phyloP scores from a whole-genome alignment of 2,329 filamentous ascomycete genomes.

The Grosmannia clavigera region DNA sequence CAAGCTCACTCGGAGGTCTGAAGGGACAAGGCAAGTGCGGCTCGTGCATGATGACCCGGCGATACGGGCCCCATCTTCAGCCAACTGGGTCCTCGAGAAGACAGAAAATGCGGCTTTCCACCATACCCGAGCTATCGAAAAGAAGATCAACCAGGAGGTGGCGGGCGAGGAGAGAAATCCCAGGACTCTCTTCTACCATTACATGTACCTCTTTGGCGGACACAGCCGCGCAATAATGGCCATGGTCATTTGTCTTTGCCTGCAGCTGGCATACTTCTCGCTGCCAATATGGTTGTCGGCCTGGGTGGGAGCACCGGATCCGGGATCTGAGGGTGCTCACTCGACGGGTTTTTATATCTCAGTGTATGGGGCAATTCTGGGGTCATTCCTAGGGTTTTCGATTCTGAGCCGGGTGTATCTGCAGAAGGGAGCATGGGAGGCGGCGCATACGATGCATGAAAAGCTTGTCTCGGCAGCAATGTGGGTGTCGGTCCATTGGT shows the following conservation, averaged over 20 bases:
- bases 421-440: slow-evolving; percentile 37
- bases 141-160: slow-evolving; percentile 38
- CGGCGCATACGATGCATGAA: slow-evolving; percentile 38
- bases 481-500: slow-evolving; percentile 43
- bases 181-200: slow-evolving; percentile 26
- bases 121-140: not conserved
- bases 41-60: not conserved
- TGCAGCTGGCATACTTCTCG: slow-evolving; percentile 28
- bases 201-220: slow-evolving; percentile 38
- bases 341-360: slow-evolving; percentile 36
- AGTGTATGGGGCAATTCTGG: slow-evolving; percentile 35
- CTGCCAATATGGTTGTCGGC: slow-evolving; percentile 30
- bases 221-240: slow-evolving; percentile 28
- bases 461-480: slow-evolving; percentile 40
- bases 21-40: not conserved
- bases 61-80: not conserved
- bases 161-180: slow-evolving; percentile 18
- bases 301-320: slow-evolving; percentile 38
- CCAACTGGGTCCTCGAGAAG: not conserved
- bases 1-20: not conserved
- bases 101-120: not conserved
- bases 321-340: slow-evolving; percentile 28
- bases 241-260: slow-evolving; percentile 26
- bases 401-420: slow-evolving; percentile 22
- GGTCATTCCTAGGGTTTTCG: slow-evolving; percentile 29